phyloP scores from a whole-genome alignment of 352 stramenopile species.

The Globisporangium solare region DNA sequence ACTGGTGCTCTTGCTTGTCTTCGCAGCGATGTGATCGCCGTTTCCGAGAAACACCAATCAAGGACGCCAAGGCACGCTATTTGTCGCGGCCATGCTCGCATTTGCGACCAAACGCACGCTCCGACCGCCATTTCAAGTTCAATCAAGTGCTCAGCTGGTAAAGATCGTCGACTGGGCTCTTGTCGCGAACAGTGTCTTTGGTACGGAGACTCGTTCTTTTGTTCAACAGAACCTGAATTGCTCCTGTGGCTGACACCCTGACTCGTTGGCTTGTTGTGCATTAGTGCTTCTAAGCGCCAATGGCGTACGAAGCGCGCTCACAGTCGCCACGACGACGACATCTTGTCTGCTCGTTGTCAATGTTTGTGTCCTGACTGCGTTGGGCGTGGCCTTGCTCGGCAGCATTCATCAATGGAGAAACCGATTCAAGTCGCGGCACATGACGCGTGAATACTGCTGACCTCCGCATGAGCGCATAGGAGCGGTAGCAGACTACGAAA shows the following conservation, averaged over 20 bases:
- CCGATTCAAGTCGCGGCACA: neutral
- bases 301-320: conserved; percentile 54
- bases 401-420: conserved; percentile 11
- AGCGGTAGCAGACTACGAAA: conserved; percentile 12
- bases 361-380: conserved; percentile 16
- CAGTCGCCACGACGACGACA: conserved; percentile 50
- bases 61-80: conserved; percentile 41
- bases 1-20: conserved; percentile 38
- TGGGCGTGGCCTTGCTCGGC: conserved; percentile 16
- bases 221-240: neutral
- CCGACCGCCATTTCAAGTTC: conserved; percentile 26
- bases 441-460: conserved; percentile 5
- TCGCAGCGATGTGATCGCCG: conserved; percentile 44
- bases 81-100: conserved; percentile 26
- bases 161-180: conserved; percentile 34
- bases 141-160: conserved; percentile 30
- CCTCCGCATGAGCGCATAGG: conserved; percentile 19
- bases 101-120: conserved; percentile 23
- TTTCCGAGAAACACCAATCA: conserved; percentile 35
- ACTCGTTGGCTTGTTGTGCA: too few species aligned
- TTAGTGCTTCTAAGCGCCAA: conserved; percentile 53
- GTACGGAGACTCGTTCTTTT: conserved; percentile 20
- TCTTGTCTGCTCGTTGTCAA: conserved; percentile 48
- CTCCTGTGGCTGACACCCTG: neutral
- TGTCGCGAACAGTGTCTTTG: conserved; percentile 41